Evolutionary conservation across 345 rosid species (phyloP), one percentile per base, ranked within the genome.

Genomic region (Excoecaria cochinchinensis): DNA sequence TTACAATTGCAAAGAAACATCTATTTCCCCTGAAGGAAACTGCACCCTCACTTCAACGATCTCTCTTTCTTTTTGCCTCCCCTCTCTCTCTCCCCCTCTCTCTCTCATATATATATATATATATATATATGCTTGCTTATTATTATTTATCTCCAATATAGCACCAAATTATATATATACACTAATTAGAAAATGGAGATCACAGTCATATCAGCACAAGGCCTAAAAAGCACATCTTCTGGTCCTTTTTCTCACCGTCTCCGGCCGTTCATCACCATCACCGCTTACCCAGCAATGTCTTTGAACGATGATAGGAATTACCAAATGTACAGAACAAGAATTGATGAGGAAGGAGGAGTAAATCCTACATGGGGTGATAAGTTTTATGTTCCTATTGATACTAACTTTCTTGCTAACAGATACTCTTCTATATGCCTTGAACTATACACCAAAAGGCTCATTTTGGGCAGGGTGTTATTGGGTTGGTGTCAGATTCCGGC

Each of bases 401-500:
- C 69, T 12, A 39, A 76, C 3, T 82, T 86, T 71, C 78, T 86
- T 51, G 56, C 80, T 21, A 77, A 78, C 38, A 70, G 71, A 69
- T 73, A 69, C 52, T 67, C 83, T 47, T 78, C 65, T 57, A 47
- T 81, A 12, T 51, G 66, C 24, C 75, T 88, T 36, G 69, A 76
- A 13, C 72, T 88, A 46, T 82, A 83, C 72, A 74, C 77, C 38
- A 83, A 82, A 70, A 51, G 80, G 47, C 87, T 83, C 73, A 63
- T 85, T 15, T 19, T 46, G 11, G 87, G 91, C 48, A 67, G 42
- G 50, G 42, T 78, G 60, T 70, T 72, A 11, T 61, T 88, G 61
- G 91, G 91, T 44, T 89, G 89, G 89, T 86, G 87, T 42, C 87
- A 51, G 76, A 78, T 89, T 76, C 90, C 84, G 3, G 84, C 71